Conservation (phyloP, 2,329 filamentous ascomycete species). For the Apiospora aurea region DNA sequence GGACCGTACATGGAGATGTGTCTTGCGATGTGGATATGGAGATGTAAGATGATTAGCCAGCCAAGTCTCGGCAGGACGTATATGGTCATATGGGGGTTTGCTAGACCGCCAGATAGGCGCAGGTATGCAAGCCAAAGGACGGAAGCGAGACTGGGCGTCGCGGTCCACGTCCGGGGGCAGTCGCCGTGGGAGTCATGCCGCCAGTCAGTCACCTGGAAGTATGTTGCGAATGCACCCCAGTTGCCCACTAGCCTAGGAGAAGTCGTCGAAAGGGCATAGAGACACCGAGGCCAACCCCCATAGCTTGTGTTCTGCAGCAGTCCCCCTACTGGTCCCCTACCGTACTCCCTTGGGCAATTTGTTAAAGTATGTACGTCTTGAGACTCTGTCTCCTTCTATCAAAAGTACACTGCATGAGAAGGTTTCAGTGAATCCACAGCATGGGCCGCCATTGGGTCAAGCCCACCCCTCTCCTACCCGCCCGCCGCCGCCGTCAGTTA, state of each 20-base stretch:
- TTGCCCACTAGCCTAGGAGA: background rate
- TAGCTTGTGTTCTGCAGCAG: slow-evolving; percentile 15
- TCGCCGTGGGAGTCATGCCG: slow-evolving; percentile 12
- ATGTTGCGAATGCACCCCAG: slow-evolving; percentile 26
- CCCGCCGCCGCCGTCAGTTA: background rate
- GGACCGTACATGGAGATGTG: slow-evolving; percentile 1
- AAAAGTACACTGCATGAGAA: slow-evolving; percentile 21
- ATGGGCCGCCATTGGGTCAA: slow-evolving; percentile 14
- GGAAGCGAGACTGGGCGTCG: background rate
- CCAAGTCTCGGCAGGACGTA: background rate
- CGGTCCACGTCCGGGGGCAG: slow-evolving; percentile 8
- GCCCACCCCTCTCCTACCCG: slow-evolving; percentile 1
- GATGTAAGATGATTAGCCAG: slow-evolving; percentile 17
- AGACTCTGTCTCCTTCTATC: background rate
- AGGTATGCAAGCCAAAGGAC: slow-evolving; percentile 18
- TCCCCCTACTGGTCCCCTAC: too few relatives aligned
- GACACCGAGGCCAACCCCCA: slow-evolving; percentile 6
- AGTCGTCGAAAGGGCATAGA: background rate
- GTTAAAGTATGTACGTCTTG: background rate
- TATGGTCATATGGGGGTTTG: slow-evolving; percentile 20
- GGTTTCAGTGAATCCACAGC: slow-evolving; percentile 3
- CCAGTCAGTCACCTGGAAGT: slow-evolving; percentile 5
- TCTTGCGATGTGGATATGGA: background rate
- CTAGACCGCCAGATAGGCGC: slow-evolving; percentile 28
- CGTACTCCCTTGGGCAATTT: slow-evolving; percentile 9